Evolutionary conservation across 2,329 filamentous ascomycete species (phyloP), one percentile per base, ranked within the genome.

Genomic region (Aspergillus oerlinghausenensis): DNA sequence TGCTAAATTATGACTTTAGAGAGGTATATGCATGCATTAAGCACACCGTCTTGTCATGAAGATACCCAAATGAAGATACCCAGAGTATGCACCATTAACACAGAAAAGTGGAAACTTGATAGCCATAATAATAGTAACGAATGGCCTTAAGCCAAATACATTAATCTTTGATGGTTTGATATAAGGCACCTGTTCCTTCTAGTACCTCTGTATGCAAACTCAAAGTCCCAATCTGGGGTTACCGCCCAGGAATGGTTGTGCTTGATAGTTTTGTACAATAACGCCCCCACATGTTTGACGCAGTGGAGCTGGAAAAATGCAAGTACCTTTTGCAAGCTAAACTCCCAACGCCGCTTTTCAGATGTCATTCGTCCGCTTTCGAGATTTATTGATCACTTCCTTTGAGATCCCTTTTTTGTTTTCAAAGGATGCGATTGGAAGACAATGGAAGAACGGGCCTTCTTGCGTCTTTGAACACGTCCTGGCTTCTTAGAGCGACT

Each of bases 391-490:
- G 38, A 28, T 65, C 62, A 75, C 56, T 71, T 74, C 55, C 65
- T 73, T 62, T 69, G 72, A 4, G 67, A 56, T 14, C 59, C 54
- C 60, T 66, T 70, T 61, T 70, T 69, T 28, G 55, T 54, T 60
- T 75, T 70, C 26, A 66, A 66, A 50, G 66, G 63, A 50, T 66
- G 69, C 48, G 67, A 55, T 45, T 67, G 63, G 56, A 78, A 78
- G 10, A 75, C 70, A 55, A 77, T 77, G 9, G 72, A 72, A 51
- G 70, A 68, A 51, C 70, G 70, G 35, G 67, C 67, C 56, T 69
- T 70, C 48, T 70, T 71, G 54, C 67, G 69, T 60, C 77, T 78
- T 50, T 73, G 73, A 55, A 77, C 68, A 52, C 73, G 69, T n/a
- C 64, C 65, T n/a, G 65, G 59, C 51, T 71, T 70, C 3, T 66